These are phyloP conservation scores for Abrus precatorius DNA, from an alignment of 306 rosid genomes.

Conservation along the genomic window DNA sequence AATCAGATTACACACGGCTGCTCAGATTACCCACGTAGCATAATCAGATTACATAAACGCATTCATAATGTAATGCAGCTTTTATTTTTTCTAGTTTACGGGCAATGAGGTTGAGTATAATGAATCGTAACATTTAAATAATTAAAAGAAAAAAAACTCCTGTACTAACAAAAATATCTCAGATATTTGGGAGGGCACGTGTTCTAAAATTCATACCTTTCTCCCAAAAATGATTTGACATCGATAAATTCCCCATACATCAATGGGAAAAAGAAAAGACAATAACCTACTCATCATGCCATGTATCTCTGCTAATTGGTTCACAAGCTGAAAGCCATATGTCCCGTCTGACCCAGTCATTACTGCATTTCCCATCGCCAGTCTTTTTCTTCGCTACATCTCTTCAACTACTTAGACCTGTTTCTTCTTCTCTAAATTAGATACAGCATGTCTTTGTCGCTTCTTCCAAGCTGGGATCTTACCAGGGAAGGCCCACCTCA, in stretches of 20 bases:
- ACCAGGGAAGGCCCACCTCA: slow-evolving; percentile 95
- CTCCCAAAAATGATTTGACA: slow-evolving; percentile 57
- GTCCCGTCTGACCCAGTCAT: slow-evolving; percentile 29
- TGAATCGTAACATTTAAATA: slow-evolving; percentile 35
- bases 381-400: slow-evolving; percentile 5
- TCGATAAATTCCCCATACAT: slow-evolving; percentile 38
- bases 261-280: slow-evolving; percentile 44
- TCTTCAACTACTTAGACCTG: slow-evolving; percentile 54
- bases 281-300: slow-evolving; percentile 33
- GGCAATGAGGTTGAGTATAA: slow-evolving; percentile 17
- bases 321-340: slow-evolving; percentile 19
- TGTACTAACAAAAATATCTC: slow-evolving; percentile 34
- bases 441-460: slow-evolving; percentile 75
- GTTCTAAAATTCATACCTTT: slow-evolving; percentile 52
- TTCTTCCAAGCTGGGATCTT: slow-evolving; percentile 91
- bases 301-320: slow-evolving; percentile 31
- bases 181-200: slow-evolving; percentile 40
- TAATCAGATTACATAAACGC: neutral
- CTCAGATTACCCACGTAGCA: neutral
- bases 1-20: neutral
- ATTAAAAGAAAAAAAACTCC: slow-evolving; percentile 14
- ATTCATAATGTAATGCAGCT: neutral
- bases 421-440: slow-evolving; percentile 79
- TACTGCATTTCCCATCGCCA: slow-evolving; percentile 35
- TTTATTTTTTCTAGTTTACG: slow-evolving; percentile 1